Evolutionary conservation across 1,284 basidiomycete species (phyloP).

Genomic region (Paramarasmius palmivorus): DNA sequence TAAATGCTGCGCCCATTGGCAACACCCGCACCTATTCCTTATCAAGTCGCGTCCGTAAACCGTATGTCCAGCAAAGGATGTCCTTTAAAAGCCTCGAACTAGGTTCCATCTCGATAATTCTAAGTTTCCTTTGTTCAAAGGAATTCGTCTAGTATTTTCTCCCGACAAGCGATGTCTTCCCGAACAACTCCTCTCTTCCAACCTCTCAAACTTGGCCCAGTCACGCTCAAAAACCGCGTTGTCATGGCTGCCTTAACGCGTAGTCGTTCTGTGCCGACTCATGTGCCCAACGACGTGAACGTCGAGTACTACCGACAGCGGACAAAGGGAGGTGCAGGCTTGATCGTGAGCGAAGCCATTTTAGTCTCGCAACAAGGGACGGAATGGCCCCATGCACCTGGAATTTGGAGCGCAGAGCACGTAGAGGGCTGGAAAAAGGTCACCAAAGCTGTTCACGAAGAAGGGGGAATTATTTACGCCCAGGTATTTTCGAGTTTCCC

Average conservation of each 20-base stretch:
- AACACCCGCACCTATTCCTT: too few species aligned
- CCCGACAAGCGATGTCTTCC: too few species aligned
- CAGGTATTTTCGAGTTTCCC: too few species aligned
- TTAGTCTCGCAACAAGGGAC: conserved; percentile 40
- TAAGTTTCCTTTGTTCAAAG: too few species aligned
- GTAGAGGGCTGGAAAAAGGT: conserved; percentile 38
- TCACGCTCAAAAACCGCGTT: conserved; percentile 24
- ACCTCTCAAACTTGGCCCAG: conserved; percentile 7
- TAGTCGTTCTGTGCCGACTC: conserved; percentile 28
- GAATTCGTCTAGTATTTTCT: too few species aligned
- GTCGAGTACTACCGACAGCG: conserved; percentile 48
- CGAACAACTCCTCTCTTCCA: neutral
- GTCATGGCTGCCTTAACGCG: conserved; percentile 35
- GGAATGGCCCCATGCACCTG: conserved; percentile 40
- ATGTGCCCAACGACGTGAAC: conserved; percentile 32
- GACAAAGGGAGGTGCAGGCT: conserved; percentile 32
- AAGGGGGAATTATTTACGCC: conserved; percentile 23
- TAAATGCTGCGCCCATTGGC: too few species aligned
- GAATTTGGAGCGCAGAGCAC: conserved; percentile 38
- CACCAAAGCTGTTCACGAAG: conserved; percentile 35
- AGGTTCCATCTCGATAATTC: too few species aligned
- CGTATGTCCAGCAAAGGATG: too few species aligned
- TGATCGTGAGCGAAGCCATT: conserved; percentile 46
- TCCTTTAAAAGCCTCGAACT: too few species aligned
- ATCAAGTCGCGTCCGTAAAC: too few species aligned